Base-by-base conservation (phyloP, 305 asterid genomes). In the Fraxinus paxiana region DNA sequence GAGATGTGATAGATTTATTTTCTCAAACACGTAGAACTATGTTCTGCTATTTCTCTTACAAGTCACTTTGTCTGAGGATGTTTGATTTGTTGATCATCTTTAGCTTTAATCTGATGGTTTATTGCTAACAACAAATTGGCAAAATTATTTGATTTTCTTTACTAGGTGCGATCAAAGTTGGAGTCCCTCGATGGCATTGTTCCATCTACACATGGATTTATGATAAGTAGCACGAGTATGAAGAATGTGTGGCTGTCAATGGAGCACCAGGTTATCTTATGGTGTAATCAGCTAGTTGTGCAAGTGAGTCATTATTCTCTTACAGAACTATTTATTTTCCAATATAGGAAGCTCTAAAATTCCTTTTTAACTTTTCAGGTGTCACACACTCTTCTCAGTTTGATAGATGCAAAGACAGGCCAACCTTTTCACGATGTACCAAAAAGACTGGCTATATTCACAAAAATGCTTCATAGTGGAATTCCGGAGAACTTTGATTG, bases 231-330 rank as follows among this genome's bases (percentile, higher is more conserved):
- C 89, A 92, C 94, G 73, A 84, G 93, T 84, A 91, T 92, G 91
- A 93, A 88, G 85, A 96, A 92, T 81, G 99, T 94, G 76, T 96
- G 97, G 98, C 84, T 94, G 92, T 92, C 99, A 24, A 96, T 96
- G 99, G 98, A 94, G 88, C 99, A 96, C 88, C 99, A 94, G 92
- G 97, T 92, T 86, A 96, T 96, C 78, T 86, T 95, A 83, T 95
- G 99, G 99, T 95, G 99, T 85, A 95, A 95, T 94, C 99, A 95
- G 87, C 91, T 96, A 51, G 98, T 92, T 82, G 97, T 90, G 82
- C 98, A 96, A 89, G 99, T 96, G 87, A 92, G 97, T 91, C 78
- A 82, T 82, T 76, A 70, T 48, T 85, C 80, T 79, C 65, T 83
- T 33, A 34, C 69, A 51, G 59, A 73, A 77, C 78, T 83, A 73